Percentiles rank a stretch among this genome's conserved stretches.
Conservation (phyloP, 1,139 yeast genomes). For the Taiozyma onychis region DNA sequence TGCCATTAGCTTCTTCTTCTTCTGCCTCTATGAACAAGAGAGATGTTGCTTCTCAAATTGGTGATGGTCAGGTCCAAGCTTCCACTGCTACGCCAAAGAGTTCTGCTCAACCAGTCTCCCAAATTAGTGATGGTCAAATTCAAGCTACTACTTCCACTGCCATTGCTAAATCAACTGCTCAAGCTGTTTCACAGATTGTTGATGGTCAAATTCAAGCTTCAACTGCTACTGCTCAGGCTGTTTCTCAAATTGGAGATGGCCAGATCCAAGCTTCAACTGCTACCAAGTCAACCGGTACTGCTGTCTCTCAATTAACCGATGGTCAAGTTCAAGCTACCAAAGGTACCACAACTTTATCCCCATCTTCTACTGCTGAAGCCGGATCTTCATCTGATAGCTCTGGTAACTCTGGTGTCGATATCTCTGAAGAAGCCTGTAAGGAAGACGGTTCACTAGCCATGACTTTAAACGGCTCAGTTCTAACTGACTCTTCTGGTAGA, state of each 20-base stretch:
- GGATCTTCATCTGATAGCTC: neutral
- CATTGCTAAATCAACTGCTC: conserved; percentile 28
- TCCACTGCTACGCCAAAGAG: conserved; percentile 25
- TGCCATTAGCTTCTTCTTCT: conserved; percentile 39
- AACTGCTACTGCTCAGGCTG: conserved; percentile 13
- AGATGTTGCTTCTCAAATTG: conserved; percentile 21
- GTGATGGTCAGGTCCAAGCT: conserved; percentile 37
- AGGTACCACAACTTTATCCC: conserved; percentile 19
- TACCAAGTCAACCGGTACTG: neutral
- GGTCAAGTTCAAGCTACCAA: conserved; percentile 33
- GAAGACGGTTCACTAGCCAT: conserved; percentile 46
- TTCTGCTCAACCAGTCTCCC: conserved; percentile 30
- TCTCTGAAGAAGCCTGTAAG: conserved; percentile 37
- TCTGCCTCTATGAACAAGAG: conserved; percentile 40
- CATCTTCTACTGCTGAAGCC: conserved; percentile 1
- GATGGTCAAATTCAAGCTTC: conserved; percentile 58
- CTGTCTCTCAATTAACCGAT: conserved; percentile 25
- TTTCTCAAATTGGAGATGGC: conserved; percentile 16
- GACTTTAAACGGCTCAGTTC: conserved; percentile 44
- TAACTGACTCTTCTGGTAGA: conserved; percentile 60
- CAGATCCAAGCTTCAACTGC: conserved; percentile 15
- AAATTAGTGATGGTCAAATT: conserved; percentile 35
- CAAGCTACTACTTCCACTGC: conserved; percentile 36
- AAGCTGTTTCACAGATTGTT: conserved; percentile 43
- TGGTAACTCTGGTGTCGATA: conserved; percentile 13